Evolutionary conservation across 2,329 filamentous ascomycete species (phyloP).

Genomic region (Pseudogymnoascus sp.): DNA sequence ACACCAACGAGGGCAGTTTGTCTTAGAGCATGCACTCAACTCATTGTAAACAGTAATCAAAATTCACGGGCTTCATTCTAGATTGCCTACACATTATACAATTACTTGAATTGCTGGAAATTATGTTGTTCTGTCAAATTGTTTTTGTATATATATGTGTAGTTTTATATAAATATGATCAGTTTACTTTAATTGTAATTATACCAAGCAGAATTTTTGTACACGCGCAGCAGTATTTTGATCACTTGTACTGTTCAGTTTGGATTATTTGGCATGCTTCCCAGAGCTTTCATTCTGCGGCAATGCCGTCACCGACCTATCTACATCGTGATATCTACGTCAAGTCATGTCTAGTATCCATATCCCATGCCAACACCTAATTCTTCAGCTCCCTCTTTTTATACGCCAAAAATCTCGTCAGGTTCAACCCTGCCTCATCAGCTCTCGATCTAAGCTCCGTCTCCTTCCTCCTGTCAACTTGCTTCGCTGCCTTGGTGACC

Average conservation of each 20-base stretch:
- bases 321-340: neutral
- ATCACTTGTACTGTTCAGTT: neutral
- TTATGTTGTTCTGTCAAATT: neutral
- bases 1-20: neutral
- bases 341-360: neutral
- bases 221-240: neutral
- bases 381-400: conserved; percentile 37
- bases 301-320: neutral
- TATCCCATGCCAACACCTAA: neutral
- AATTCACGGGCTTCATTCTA: neutral
- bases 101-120: too few species aligned
- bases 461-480: conserved; percentile 52
- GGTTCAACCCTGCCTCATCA: conserved; percentile 55
- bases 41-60: neutral
- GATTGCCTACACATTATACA: neutral
- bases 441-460: conserved; percentile 50
- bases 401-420: conserved; percentile 55
- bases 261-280: neutral
- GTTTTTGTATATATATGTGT: neutral
- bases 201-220: neutral
- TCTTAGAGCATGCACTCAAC: neutral
- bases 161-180: neutral
- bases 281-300: neutral
- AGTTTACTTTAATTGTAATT: neutral
- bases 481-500: conserved; percentile 49